Percentiles rank a stretch among this genome's conserved stretches.
These are phyloP conservation scores for Fusarium transvaalense DNA, from an alignment of 2,329 filamentous ascomycete species.

Conservation along the genomic window DNA sequence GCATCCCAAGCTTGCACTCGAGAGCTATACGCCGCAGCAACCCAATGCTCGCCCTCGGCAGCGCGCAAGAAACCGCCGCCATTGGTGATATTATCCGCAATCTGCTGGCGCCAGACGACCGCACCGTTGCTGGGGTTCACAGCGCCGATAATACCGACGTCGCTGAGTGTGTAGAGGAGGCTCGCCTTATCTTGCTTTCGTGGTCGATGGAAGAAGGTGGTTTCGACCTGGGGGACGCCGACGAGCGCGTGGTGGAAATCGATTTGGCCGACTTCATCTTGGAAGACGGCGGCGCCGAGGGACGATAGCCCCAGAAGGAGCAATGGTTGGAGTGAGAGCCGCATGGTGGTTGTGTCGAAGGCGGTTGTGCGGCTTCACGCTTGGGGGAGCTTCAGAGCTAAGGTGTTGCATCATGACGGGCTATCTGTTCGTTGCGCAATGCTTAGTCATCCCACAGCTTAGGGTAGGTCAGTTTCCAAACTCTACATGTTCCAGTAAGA, in stretches of 20 bases:
- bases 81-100: constrained; percentile 65
- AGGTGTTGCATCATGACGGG: constrained; percentile 43
- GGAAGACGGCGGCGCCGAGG: constrained; percentile 76
- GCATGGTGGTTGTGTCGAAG: constrained; percentile 49
- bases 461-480: constrained; percentile 12
- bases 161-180: constrained; percentile 90
- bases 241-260: constrained; percentile 95
- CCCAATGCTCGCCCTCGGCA: constrained; percentile 81
- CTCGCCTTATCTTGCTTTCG: constrained; percentile 85
- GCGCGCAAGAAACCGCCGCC: constrained; percentile 71
- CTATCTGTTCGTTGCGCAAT: constrained; percentile 46
- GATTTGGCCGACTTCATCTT: constrained; percentile 89
- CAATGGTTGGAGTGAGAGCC: constrained; percentile 53
- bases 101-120: constrained; percentile 86
- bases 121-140: constrained; percentile 88
- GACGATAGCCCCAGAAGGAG: constrained; percentile 57
- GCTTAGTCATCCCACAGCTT: constrained; percentile 44
- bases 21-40: constrained; percentile 79
- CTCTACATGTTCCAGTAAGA: background rate
- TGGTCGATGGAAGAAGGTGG: constrained; percentile 95
- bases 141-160: constrained; percentile 85
- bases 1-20: constrained; percentile 87
- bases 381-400: constrained; percentile 42
- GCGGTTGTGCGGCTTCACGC: constrained; percentile 46
- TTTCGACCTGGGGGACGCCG: constrained; percentile 82